These are phyloP conservation scores for Salix caprea DNA, from an alignment of 345 rosid species.

Conservation along the genomic window DNA sequence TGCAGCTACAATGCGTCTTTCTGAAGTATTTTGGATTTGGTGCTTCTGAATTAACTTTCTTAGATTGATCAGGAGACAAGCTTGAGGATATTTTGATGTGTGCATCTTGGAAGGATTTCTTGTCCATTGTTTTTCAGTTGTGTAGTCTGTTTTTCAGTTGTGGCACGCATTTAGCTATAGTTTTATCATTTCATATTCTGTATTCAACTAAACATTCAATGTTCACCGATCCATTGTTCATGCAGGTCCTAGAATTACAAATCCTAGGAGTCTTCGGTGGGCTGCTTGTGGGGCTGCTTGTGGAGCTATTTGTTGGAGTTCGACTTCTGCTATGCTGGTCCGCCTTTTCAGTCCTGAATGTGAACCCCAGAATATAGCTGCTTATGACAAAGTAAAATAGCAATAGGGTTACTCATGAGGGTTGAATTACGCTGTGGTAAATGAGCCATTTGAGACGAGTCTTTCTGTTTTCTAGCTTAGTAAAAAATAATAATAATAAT, in stretches of 20 bases:
- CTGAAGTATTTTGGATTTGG: not conserved
- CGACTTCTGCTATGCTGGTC: conserved; percentile 65
- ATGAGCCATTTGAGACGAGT: not conserved
- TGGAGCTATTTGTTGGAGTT: conserved; percentile 68
- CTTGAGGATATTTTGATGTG: not conserved
- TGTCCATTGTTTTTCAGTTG: not conserved
- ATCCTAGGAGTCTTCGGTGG: conserved; percentile 77
- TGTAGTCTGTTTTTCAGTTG: not conserved
- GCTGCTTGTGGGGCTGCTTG: conserved; percentile 94
- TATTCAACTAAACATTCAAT: not conserved
- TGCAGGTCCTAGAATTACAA: conserved; percentile 60
- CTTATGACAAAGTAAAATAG: conserved; percentile 46
- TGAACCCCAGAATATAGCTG: conserved; percentile 90
- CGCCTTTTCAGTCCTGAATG: conserved; percentile 88
- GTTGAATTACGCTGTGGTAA: not conserved
- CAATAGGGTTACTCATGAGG: not conserved
- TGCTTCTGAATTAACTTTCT: not conserved
- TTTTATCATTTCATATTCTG: not conserved
- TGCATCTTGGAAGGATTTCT: not conserved
- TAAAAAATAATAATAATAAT: no score
- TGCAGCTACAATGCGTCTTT: not conserved
- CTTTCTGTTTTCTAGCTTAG: no score
- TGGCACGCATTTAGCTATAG: not conserved
- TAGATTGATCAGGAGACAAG: not conserved
- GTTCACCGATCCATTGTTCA: not conserved